A percentile compares a stretch with the other conserved stretches of the same genome.
Evolutionary conservation across 805 yeast species (phyloP).

Genomic region (Pichia cephalocereana): DNA sequence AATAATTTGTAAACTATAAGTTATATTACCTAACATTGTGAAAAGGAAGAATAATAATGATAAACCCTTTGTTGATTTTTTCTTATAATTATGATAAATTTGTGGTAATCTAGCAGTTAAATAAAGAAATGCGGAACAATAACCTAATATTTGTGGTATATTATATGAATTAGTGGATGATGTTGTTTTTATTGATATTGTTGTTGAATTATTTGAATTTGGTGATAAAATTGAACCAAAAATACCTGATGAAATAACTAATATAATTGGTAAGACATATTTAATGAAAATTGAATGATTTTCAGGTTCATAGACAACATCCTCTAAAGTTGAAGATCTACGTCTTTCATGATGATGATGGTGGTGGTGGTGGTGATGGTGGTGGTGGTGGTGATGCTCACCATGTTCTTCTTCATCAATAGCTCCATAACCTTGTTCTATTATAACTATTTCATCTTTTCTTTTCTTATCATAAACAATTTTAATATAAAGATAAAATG

Average conservation of each 20-base stretch:
- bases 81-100: slow-evolving; percentile 64
- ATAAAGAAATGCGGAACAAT: slow-evolving; percentile 57
- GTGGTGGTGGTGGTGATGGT: slow-evolving; percentile 1
- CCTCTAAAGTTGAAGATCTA: slow-evolving; percentile 38
- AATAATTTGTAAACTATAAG: slow-evolving; percentile 67
- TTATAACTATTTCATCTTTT: slow-evolving; percentile 2
- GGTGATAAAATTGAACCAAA: slow-evolving; percentile 50
- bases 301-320: slow-evolving; percentile 40
- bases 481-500: slow-evolving; percentile 56
- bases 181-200: slow-evolving; percentile 4
- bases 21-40: slow-evolving; percentile 65
- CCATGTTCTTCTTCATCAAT: slow-evolving; percentile 18
- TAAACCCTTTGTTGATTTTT: slow-evolving; percentile 79
- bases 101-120: slow-evolving; percentile 76
- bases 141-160: slow-evolving; percentile 57
- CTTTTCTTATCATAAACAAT: slow-evolving; percentile 31
- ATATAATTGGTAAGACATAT: slow-evolving; percentile 48
- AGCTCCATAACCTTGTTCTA: too few species aligned
- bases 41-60: slow-evolving; percentile 72
- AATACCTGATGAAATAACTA: slow-evolving; percentile 55
- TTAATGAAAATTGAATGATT: slow-evolving; percentile 37
- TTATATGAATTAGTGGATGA: too few species aligned
- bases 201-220: slow-evolving; percentile 10
- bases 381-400: slow-evolving; percentile 5
- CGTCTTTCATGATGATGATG: slow-evolving; percentile 6